These are phyloP conservation scores for Heritiera littoralis DNA, from an alignment of 345 rosid genomes.

Conservation along the genomic window DNA sequence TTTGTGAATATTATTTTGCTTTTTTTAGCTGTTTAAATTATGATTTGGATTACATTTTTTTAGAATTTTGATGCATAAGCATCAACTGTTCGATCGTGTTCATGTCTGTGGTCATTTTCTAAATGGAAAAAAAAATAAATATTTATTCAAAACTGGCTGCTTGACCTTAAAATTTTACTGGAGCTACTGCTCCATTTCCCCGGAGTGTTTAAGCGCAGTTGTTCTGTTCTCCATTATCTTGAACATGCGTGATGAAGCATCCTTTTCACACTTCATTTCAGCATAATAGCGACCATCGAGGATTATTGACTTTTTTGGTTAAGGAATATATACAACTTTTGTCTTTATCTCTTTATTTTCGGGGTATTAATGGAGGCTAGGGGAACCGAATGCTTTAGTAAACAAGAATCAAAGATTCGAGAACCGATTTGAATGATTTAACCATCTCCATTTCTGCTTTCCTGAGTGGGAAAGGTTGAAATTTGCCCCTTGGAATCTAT, in stretches of 20 bases:
- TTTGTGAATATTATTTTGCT: background rate
- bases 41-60: no score
- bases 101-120: no score
- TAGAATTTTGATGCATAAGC: no score
- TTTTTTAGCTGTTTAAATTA: background rate
- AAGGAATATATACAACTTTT: conserved; percentile 2
- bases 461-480: background rate
- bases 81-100: no score
- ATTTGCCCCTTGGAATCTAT: background rate
- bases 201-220: background rate
- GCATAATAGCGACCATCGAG: background rate
- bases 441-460: background rate
- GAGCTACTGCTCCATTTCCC: background rate
- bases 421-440: background rate
- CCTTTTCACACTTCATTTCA: background rate
- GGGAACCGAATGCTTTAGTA: background rate
- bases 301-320: background rate
- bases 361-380: no score
- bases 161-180: background rate
- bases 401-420: background rate
- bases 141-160: background rate
- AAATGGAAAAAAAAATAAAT: no score
- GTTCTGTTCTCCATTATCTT: background rate
- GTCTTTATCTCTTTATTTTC: background rate
- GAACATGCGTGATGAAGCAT: background rate